These are phyloP conservation scores for Vitrella brassicaformis DNA, from an alignment of 73 alveolate species.

Conservation along the genomic window DNA sequence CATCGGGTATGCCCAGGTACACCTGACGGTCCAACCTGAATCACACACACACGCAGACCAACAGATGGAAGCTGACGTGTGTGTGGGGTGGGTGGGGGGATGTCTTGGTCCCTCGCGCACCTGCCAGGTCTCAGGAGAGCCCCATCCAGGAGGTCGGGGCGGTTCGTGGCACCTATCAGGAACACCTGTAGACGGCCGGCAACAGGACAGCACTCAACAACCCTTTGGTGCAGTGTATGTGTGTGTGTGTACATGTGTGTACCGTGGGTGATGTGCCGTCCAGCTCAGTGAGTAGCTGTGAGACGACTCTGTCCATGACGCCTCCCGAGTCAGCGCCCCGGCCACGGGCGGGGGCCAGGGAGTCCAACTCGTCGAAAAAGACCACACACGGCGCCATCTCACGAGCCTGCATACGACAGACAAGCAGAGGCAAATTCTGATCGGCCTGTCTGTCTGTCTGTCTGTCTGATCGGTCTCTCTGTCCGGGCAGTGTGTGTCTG, in stretches of 20 bases:
- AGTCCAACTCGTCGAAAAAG: slow-evolving; percentile 77
- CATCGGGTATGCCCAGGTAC: slow-evolving; percentile 63
- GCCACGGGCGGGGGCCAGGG: slow-evolving; percentile 70
- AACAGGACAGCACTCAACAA: neutral
- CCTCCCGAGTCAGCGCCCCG: slow-evolving; percentile 56
- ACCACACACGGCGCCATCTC: slow-evolving; percentile 66
- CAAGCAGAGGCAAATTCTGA: neutral
- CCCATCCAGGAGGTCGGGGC: slow-evolving; percentile 67
- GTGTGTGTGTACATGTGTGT: neutral
- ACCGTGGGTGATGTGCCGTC: slow-evolving; percentile 53
- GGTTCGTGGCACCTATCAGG: slow-evolving; percentile 78
- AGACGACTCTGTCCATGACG: slow-evolving; percentile 77
- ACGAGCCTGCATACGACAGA: neutral
- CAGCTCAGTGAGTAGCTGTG: slow-evolving; percentile 61
- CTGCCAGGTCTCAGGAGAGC: slow-evolving; percentile 64
- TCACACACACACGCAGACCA: neutral
- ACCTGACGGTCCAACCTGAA: slow-evolving; percentile 63
- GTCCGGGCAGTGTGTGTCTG: too few species aligned
- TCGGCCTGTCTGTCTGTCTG: slow-evolving; percentile 52
- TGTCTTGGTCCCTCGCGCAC: too few species aligned
- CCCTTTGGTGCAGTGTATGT: neutral
- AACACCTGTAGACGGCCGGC: slow-evolving; percentile 18
- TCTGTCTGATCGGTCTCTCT: slow-evolving; percentile 66
- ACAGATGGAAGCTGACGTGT: neutral
- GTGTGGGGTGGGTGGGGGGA: too few species aligned